Evolutionary conservation across 257 asterid species (phyloP), one percentile per base, ranked within the genome.

Genomic region (Eustoma russellianum): DNA sequence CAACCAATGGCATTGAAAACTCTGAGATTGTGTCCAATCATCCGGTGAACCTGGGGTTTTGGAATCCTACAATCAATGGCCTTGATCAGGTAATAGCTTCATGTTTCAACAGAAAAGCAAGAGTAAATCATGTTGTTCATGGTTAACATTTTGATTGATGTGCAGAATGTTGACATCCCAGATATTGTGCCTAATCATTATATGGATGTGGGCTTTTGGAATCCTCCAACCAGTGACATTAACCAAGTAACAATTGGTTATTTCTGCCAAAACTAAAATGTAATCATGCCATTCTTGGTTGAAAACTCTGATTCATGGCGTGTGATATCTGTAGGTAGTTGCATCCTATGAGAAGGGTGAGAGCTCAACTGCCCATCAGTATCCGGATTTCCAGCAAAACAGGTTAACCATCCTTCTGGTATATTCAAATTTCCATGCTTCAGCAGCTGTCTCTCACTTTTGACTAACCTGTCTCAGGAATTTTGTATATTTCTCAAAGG

Each of bases 271-370:
- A 50, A 14, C 9, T 30, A 14, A 8, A 15, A n/a, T 13, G 33
- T 16, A 33, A 48, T 17, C 33, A 18, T 49, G 57, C 0, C 33
- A 24, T 24, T 53, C 17, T 33, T 35, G 10, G 17, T 53, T 38
- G 16, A 10, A 33, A 38, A 15, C 40, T 9, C 13, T 9, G 19
- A 35, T 11, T 48, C 10, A 13, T 17, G 17, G 35, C n/a, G 38
- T 15, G 33, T 53, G 5, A 8, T 35, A 34, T 28, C 10, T 35
- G 13, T 35, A 53, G 57, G 57, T 34, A 4, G 15, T 46, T 53
- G 57, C 33, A 34, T 35, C 13, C 47, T 33, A 33, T 38, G 9
- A 33, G 47, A 11, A 33, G 15, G 57, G 33, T 53, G 57, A 53
- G 13, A 33, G 46, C 40, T 53, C 57, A 14, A 53, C 33, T 1